Evolutionary conservation across 169 alveolate genomes (phyloP).

Genomic region (Plasmodium vivax): DNA sequence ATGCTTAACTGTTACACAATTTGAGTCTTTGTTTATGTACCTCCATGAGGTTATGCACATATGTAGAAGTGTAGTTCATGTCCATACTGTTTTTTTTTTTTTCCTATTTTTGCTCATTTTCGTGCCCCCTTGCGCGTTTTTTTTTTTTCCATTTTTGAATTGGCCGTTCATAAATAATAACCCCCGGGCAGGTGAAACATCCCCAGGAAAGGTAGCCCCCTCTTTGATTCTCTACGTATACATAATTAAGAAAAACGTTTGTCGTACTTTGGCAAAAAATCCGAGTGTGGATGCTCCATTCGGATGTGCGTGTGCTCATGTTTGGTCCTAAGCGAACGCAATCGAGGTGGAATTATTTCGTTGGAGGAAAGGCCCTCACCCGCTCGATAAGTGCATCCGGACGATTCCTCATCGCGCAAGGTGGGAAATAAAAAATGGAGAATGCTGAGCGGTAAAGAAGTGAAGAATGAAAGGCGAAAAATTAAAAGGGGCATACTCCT

Average conservation of each 20-base stretch:
- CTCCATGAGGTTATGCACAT: neutral
- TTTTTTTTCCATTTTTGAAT: neutral
- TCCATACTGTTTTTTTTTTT: neutral
- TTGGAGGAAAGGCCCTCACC: neutral
- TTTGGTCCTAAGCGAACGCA: neutral
- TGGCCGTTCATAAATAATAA: neutral
- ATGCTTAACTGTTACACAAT: neutral
- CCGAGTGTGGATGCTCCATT: neutral
- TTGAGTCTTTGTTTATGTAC: neutral
- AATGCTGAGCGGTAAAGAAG: neutral
- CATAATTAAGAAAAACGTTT: neutral
- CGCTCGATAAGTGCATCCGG: neutral
- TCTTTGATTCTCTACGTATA: neutral
- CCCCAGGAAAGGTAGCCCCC: neutral
- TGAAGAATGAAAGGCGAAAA: neutral
- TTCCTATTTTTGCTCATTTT: neutral
- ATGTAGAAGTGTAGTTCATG: neutral
- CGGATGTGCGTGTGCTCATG: neutral
- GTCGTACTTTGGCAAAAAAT: neutral
- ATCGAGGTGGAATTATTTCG: neutral
- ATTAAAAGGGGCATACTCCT: neutral
- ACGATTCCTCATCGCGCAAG: neutral
- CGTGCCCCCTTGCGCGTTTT: neutral
- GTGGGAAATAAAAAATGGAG: neutral
- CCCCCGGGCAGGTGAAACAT: neutral